Conservation (phyloP, 2,329 filamentous ascomycete genomes). For the Didymella glomerata region DNA sequence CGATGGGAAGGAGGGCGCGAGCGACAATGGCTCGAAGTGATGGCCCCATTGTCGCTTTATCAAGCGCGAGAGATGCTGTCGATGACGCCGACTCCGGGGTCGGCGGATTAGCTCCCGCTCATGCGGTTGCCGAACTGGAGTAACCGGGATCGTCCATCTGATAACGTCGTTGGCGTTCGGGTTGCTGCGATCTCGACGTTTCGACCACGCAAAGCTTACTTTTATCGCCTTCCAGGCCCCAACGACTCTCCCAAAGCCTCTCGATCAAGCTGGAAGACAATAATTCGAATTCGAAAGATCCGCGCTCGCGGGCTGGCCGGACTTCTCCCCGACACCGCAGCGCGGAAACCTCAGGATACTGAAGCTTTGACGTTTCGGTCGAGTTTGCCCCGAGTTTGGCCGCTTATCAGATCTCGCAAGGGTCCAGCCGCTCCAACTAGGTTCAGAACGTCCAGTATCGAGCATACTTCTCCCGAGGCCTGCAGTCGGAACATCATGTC, state of each 20-base stretch:
- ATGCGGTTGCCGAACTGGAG: constrained; percentile 15
- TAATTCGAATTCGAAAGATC: background rate
- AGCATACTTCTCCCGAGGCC: background rate
- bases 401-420: constrained; percentile 11
- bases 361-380: constrained; percentile 5
- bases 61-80: constrained; percentile 9
- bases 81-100: constrained; percentile 22
- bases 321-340: constrained; percentile 2
- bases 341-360: constrained; percentile 1
- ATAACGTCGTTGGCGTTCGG: constrained; percentile 9
- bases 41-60: constrained; percentile 19
- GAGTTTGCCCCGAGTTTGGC: constrained; percentile 15
- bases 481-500: background rate
- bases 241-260: background rate
- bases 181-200: background rate
- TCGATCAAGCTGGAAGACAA: background rate
- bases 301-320: background rate
- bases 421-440: background rate
- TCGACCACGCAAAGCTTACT: background rate
- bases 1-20: background rate
- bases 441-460: background rate
- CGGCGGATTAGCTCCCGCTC: constrained; percentile 15
- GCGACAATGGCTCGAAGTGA: background rate
- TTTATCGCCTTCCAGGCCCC: background rate
- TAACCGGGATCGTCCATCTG: constrained; percentile 7